Evolutionary conservation across 257 asterid species (phyloP).

Genomic region (Lavandula angustifolia): DNA sequence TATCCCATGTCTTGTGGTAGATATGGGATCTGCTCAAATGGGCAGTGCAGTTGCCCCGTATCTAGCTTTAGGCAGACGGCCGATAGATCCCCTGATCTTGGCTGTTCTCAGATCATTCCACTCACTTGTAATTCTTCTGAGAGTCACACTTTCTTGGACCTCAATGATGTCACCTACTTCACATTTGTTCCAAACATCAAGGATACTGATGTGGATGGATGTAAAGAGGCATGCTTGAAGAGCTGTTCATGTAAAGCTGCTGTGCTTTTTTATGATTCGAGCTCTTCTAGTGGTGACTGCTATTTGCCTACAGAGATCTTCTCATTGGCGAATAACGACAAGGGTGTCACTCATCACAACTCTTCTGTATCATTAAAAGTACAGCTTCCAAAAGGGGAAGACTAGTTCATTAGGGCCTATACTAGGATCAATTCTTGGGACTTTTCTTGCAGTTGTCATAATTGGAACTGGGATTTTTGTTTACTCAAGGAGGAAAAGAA

Average conservation of each 20-base stretch:
- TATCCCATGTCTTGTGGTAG: slow-evolving; percentile 48
- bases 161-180: slow-evolving; percentile 40
- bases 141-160: slow-evolving; percentile 34
- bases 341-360: slow-evolving; percentile 18
- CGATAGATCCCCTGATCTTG: slow-evolving; percentile 36
- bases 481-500: slow-evolving; percentile 15
- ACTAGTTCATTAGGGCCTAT: slow-evolving; percentile 19
- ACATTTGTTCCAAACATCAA: slow-evolving; percentile 9
- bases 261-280: slow-evolving; percentile 33
- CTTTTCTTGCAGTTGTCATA: background rate
- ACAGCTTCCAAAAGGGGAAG: background rate
- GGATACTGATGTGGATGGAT: slow-evolving; percentile 18
- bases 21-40: slow-evolving; percentile 42
- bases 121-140: slow-evolving; percentile 31
- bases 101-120: slow-evolving; percentile 43
- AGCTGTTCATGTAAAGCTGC: slow-evolving; percentile 56
- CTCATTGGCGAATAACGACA: slow-evolving; percentile 36
- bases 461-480: slow-evolving; percentile 9
- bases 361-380: slow-evolving; percentile 27
- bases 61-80: slow-evolving; percentile 30
- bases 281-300: slow-evolving; percentile 37
- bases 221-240: slow-evolving; percentile 43
- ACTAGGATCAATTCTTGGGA: slow-evolving; percentile 27
- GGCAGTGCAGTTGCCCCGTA: slow-evolving; percentile 50
- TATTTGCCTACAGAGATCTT: slow-evolving; percentile 42